Evolutionary conservation across 2,329 filamentous ascomycete species (phyloP).

Genomic region (Verticillium zaregamsianum): DNA sequence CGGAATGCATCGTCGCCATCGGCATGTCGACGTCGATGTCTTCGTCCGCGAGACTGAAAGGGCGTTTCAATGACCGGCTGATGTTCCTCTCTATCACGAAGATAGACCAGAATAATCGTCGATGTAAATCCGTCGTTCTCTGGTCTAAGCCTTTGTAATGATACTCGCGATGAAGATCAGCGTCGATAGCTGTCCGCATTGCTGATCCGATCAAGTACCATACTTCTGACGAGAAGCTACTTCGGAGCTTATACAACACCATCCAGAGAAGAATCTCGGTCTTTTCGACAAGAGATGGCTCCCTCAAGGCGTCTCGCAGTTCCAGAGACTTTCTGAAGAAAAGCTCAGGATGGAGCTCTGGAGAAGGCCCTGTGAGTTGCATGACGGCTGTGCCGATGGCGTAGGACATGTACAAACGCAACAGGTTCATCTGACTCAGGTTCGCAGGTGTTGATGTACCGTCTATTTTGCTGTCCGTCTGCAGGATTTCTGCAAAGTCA

Average conservation of each 20-base stretch:
- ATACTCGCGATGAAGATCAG: background rate
- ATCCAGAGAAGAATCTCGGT: background rate
- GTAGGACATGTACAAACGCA: background rate
- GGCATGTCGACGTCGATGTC: conserved; percentile 32
- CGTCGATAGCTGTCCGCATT: background rate
- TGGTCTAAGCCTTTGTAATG: background rate
- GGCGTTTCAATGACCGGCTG: conserved; percentile 33
- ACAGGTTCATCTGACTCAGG: background rate
- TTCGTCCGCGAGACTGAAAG: conserved; percentile 33
- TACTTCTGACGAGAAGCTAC: background rate
- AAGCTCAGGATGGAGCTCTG: background rate
- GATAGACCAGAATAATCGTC: conserved; percentile 37
- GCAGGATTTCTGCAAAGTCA: background rate
- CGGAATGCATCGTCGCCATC: conserved; percentile 16
- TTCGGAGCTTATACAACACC: background rate
- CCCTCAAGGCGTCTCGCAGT: background rate
- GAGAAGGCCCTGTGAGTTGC: background rate
- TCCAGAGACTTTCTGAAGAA: background rate
- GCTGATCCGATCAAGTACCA: background rate
- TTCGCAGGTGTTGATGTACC: too few species aligned
- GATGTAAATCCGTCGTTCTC: background rate
- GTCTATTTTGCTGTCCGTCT: background rate
- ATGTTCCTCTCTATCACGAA: conserved; percentile 38
- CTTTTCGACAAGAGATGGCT: background rate
- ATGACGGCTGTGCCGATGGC: background rate